Base-by-base conservation (phyloP, 495 filamentous ascomycete genomes). In the Peziza echinospora region DNA sequence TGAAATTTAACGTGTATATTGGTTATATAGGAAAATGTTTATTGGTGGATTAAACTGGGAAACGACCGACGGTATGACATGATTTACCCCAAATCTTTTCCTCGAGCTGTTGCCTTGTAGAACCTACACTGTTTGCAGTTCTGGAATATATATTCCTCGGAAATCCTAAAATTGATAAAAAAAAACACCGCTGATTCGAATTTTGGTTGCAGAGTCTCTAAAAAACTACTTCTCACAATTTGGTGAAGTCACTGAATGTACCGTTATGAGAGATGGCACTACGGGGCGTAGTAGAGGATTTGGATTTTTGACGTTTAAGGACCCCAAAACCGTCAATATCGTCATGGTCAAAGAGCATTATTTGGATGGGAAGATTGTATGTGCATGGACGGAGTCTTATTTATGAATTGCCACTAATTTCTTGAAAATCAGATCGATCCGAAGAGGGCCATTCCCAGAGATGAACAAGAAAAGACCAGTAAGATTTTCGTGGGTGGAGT, bases 281-380 rank as follows among this genome's bases (percentile, higher is more conserved):
- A 91, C 80, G 21, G 91, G 91, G 24, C 78, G 89, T 47, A 94
- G 87, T 10, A 75, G 89, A 58, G 89, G 89, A 9, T 97, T 97
- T 54, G 89, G 89, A 13, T 97, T 97, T 63, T 70, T 97, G 47
- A 97, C 91, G 5, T 97, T 97, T 70, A 86, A 82, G 54, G 89
- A 97, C 58, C 81, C 89, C 17, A 89, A 87, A 62, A 92, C 83
- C 10, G 89, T 97, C 51, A 97, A 97, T 60, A 92, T 85, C 52
- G 89, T 97, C 28, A 97, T 97, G 89, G 89, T 96, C 51, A 96
- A 96, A 67, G 89, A 97, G 59, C 89, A 97, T 62, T 92, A 84
- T 55, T 70, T 97, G 13, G 89, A 97, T 64, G 89, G 91, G 44
- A 97, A 97, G 60, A 93, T 96, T 63, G 89, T 97, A 72, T 71